These are phyloP conservation scores for Globisporangium viniferum DNA, from an alignment of 352 stramenopile species.

Conservation along the genomic window DNA sequence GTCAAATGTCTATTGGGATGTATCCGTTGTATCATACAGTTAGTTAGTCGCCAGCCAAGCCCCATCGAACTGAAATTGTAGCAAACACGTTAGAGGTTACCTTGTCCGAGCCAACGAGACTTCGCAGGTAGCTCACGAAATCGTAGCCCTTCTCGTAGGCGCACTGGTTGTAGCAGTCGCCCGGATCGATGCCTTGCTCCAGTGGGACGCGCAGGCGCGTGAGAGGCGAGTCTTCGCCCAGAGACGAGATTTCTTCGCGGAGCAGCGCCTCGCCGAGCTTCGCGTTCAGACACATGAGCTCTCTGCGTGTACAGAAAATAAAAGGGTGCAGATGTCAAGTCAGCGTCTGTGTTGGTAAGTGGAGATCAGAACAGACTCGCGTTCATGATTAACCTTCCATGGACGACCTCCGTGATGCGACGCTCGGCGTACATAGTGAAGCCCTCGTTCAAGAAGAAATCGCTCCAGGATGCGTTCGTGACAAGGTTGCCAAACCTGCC, in stretches of 20 bases:
- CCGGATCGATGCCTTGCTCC: slow-evolving; percentile 70
- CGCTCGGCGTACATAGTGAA: slow-evolving; percentile 87
- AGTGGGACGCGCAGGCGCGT: slow-evolving; percentile 68
- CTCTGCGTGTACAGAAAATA: slow-evolving; percentile 19
- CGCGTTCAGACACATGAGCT: slow-evolving; percentile 63
- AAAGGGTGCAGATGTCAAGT: not conserved
- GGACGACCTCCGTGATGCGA: slow-evolving; percentile 58
- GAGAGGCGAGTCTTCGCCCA: slow-evolving; percentile 66
- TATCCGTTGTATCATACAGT: not conserved
- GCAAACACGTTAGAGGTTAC: slow-evolving; percentile 17
- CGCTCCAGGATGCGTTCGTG: slow-evolving; percentile 81
- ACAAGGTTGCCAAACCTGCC: slow-evolving; percentile 81
- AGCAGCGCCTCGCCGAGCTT: slow-evolving; percentile 71
- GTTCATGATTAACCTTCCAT: slow-evolving; percentile 42
- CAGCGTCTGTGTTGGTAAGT: not conserved
- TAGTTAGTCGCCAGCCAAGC: not conserved
- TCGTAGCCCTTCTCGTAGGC: slow-evolving; percentile 82
- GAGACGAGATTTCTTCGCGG: slow-evolving; percentile 61
- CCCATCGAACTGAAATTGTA: not conserved
- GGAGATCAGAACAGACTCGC: not conserved
- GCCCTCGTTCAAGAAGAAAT: slow-evolving; percentile 89
- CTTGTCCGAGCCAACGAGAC: slow-evolving; percentile 58
- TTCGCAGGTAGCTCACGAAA: slow-evolving; percentile 74
- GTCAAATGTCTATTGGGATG: slow-evolving; percentile 47
- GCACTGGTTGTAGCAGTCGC: slow-evolving; percentile 81